These are phyloP conservation scores for Penicillium goetzii DNA, from an alignment of 495 filamentous ascomycete species.

Conservation along the genomic window DNA sequence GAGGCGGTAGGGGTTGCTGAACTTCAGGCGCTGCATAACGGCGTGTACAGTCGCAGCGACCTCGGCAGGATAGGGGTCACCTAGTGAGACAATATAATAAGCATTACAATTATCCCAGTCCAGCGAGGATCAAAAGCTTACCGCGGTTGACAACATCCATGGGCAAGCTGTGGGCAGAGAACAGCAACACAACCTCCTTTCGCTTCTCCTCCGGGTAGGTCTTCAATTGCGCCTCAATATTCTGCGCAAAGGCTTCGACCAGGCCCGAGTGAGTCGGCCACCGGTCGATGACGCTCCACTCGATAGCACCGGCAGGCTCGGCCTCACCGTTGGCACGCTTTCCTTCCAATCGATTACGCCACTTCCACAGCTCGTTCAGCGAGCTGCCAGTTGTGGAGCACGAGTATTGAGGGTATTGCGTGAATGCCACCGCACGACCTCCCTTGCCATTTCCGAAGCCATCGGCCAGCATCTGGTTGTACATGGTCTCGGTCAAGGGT, in stretches of 20 bases:
- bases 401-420: conserved; percentile 99
- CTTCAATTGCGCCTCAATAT: conserved; percentile 80
- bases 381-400: conserved; percentile 97
- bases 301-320: conserved; percentile 67
- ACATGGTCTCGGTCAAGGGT: conserved; percentile 93
- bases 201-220: conserved; percentile 81
- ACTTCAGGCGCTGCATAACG: conserved; percentile 87
- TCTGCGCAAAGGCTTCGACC: conserved; percentile 87
- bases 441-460: conserved; percentile 86
- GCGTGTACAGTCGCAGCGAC: conserved; percentile 97
- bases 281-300: conserved; percentile 97
- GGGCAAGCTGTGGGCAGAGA: conserved; percentile 93
- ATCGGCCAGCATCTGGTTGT: conserved; percentile 76
- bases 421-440: conserved; percentile 93
- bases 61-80: conserved; percentile 95
- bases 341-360: conserved; percentile 85
- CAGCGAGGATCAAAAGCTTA: conserved; percentile 34
- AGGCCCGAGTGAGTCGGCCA: conserved; percentile 93
- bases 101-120: conserved; percentile 23
- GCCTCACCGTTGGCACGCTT: conserved; percentile 58
- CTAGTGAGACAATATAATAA: conserved; percentile 38
- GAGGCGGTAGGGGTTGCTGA: conserved; percentile 86
- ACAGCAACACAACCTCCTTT: conserved; percentile 80
- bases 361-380: conserved; percentile 97
- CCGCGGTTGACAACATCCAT: conserved; percentile 96